These are phyloP conservation scores for Ascochyta pisi DNA, from an alignment of 2,329 filamentous ascomycete genomes.

Conservation along the genomic window DNA sequence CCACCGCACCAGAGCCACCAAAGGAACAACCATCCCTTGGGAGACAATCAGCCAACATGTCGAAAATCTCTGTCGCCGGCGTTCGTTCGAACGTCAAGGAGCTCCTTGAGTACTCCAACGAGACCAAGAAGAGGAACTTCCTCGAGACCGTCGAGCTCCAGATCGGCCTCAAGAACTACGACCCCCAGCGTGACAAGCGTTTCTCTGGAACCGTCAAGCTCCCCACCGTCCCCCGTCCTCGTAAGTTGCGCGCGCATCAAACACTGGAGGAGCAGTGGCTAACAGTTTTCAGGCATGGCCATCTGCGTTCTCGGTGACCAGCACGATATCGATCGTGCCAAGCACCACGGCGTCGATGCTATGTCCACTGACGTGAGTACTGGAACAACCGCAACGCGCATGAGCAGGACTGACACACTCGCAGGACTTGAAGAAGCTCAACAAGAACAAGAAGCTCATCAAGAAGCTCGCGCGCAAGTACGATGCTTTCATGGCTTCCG, in stretches of 20 bases:
- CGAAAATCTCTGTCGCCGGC: conserved; percentile 89
- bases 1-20: conserved; percentile 49
- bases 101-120: conserved; percentile 91
- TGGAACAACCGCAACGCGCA: not conserved
- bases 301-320: conserved; percentile 82
- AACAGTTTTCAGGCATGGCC: conserved; percentile 32
- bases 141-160: conserved; percentile 85
- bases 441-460: conserved; percentile 99
- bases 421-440: conserved; percentile 97
- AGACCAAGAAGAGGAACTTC: conserved; percentile 99
- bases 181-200: conserved; percentile 99
- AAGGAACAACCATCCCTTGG: conserved; percentile 53
- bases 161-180: conserved; percentile 57
- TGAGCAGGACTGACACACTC: conserved; percentile 9
- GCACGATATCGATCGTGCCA: conserved; percentile 99
- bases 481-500: conserved; percentile 98
- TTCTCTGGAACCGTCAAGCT: conserved; percentile 99
- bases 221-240: conserved; percentile 81
- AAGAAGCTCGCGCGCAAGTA: conserved; percentile 99
- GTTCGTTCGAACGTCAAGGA: conserved; percentile 93
- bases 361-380: conserved; percentile 80
- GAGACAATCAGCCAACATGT: conserved; percentile 67
- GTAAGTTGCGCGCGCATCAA: conserved; percentile 22
- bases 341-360: conserved; percentile 97
- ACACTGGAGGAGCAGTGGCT: conserved; percentile 3